A percentile compares a stretch with the other conserved stretches of the same genome.
These are phyloP conservation scores for Plantago lanceolata DNA, from an alignment of 305 asterid genomes.

Conservation along the genomic window DNA sequence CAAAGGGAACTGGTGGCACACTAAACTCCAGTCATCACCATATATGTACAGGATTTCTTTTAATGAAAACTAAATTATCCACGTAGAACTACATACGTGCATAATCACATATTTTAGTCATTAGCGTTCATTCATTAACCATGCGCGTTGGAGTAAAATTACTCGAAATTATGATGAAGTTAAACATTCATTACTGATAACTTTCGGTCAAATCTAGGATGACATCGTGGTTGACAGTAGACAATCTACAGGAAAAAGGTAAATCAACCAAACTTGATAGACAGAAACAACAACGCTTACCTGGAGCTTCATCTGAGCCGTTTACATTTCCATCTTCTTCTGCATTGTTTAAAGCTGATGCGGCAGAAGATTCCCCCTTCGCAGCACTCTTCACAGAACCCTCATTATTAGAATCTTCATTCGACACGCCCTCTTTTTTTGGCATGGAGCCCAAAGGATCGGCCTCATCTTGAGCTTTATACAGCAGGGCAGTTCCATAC, in stretches of 20 bases:
- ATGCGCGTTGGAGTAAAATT: too few relatives aligned
- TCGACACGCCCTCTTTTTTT: slow-evolving; percentile 37
- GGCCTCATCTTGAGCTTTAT: slow-evolving; percentile 73
- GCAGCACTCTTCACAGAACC: slow-evolving; percentile 27
- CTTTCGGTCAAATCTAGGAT: neutral
- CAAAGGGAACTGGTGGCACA: neutral
- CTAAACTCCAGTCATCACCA: neutral
- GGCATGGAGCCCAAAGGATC: slow-evolving; percentile 49
- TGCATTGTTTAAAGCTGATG: slow-evolving; percentile 28
- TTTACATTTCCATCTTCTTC: slow-evolving; percentile 29
- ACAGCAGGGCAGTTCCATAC: slow-evolving; percentile 60
- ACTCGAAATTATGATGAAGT: too few relatives aligned
- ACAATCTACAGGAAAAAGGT: neutral
- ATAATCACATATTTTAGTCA: too few relatives aligned
- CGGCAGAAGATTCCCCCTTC: slow-evolving; percentile 37
- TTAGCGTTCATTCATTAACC: too few relatives aligned
- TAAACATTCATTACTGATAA: too few relatives aligned
- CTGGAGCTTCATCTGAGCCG: slow-evolving; percentile 22
- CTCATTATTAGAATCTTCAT: slow-evolving; percentile 34
- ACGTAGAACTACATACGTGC: too few relatives aligned
- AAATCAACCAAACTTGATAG: slow-evolving; percentile 3
- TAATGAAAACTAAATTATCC: too few relatives aligned
- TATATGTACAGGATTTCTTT: neutral
- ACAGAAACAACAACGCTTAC: slow-evolving; percentile 22
- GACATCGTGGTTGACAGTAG: neutral